Base-by-base conservation (phyloP, 2,329 filamentous ascomycete genomes). In the Arthrinium phaeospermum region DNA sequence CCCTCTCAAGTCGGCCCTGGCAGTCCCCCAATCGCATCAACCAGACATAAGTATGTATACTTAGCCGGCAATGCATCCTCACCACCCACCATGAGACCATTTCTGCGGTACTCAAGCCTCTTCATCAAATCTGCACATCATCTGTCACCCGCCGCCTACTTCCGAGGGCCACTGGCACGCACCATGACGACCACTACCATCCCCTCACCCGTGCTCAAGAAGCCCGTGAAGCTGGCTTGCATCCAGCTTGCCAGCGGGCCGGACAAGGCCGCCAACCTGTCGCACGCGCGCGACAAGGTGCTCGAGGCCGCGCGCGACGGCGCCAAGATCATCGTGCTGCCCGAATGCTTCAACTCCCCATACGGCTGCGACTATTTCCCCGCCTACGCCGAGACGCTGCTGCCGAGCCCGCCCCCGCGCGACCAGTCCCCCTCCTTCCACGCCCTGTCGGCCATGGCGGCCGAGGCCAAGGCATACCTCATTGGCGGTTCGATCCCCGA, bases 301-400 rank as follows among this genome's bases (percentile, higher is more conserved):
- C 89, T 94, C 74, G 91, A 94, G 81, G 96, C 96, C 6, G 92
- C 94, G 34, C 82, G 86, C 37, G 85, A 85, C 4, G 96, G 96
- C 76, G 94, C 96, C 73, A 91, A 93, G 72, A 91, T 99, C 73
- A 92, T 98, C 75, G 94, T 98, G 46, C 90, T 99, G 24, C 96
- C 96, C 47, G 96, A 99, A 86, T 99, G 96, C 88, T 99, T 99
- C 91, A 99, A 99, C 86, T 97, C 94, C 57, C 96, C 96, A 12
- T 99, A 99, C 83, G 96, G 96, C 76, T 95, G 91, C 76, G 83
- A 94, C 79, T 95, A 92, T 87, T 99, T 99, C 84, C 92, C 95
- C 71, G 90, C 91, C 74, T 98, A 98, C 82, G 95, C 96, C 76
- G 96, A 99, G 84, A 92, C 91, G 1, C 91, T 98, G n/a, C 83